phyloP scores from a whole-genome alignment of 2,329 filamentous ascomycete species.

The Dendrostoma leiphaemia region DNA sequence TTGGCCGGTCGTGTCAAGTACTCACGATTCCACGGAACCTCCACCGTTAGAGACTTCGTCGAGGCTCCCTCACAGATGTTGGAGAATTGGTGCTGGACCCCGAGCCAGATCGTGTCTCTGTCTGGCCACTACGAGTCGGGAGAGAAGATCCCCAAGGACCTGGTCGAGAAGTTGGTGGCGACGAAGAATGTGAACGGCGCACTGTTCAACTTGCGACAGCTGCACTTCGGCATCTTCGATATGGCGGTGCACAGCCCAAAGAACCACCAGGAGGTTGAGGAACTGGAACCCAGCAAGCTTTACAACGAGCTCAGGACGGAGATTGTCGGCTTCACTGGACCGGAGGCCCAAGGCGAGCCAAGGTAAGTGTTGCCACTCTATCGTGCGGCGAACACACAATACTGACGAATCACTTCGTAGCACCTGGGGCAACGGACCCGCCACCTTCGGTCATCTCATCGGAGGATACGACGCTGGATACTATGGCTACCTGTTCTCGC shows the following conservation, averaged over 20 bases:
- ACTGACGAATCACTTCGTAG: conserved; percentile 34
- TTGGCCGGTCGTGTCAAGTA: conserved; percentile 62
- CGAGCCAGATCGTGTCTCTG: conserved; percentile 61
- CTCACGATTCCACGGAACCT: conserved; percentile 66
- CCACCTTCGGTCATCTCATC: conserved; percentile 79
- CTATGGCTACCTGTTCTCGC: conserved; percentile 71
- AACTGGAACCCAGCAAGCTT: conserved; percentile 60
- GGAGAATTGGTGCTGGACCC: conserved; percentile 75
- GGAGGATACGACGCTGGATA: conserved; percentile 85
- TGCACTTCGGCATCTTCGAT: conserved; percentile 81
- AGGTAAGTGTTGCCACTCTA: conserved; percentile 39
- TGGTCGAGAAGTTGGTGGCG: conserved; percentile 70
- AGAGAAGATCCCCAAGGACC: conserved; percentile 69
- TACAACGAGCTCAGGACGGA: conserved; percentile 74
- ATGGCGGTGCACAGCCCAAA: conserved; percentile 75
- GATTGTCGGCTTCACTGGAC: conserved; percentile 72
- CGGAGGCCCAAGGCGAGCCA: conserved; percentile 60
- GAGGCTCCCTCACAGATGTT: conserved; percentile 73
- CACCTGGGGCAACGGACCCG: conserved; percentile 74
- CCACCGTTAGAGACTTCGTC: conserved; percentile 66
- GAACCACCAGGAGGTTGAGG: conserved; percentile 66
- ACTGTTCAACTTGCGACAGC: conserved; percentile 73
- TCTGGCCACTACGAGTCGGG: conserved; percentile 72
- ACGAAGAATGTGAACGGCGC: conserved; percentile 82
- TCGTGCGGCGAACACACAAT: not conserved